Evolutionary conservation across 2,329 filamentous ascomycete species (phyloP).

Genomic region (Myrmaecium sp.): DNA sequence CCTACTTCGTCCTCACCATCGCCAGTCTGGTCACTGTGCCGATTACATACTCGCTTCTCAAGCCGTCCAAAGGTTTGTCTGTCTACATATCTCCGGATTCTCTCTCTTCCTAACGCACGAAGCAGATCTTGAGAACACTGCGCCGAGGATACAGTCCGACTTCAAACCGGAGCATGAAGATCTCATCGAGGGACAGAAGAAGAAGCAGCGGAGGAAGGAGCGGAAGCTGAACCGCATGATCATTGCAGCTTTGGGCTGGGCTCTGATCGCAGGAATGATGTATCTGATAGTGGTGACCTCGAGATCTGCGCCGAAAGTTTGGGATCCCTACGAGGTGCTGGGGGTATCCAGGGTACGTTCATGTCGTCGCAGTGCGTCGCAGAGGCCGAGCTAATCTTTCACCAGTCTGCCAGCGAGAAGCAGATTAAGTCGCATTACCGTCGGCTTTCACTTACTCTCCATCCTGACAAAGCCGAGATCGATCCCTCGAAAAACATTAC

Average conservation of each 20-base stretch:
- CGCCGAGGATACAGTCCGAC: slow-evolving; percentile 63
- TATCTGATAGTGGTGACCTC: slow-evolving; percentile 78
- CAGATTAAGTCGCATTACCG: slow-evolving; percentile 87
- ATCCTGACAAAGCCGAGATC: slow-evolving; percentile 82
- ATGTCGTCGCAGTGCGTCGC: slow-evolving; percentile 1
- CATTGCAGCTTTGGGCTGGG: slow-evolving; percentile 61
- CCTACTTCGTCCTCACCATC: slow-evolving; percentile 92
- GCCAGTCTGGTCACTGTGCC: slow-evolving; percentile 75
- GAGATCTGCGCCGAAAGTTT: slow-evolving; percentile 56
- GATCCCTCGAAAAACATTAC: slow-evolving; percentile 83
- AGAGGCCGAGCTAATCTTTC: slow-evolving; percentile 8
- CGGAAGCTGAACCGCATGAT: slow-evolving; percentile 71
- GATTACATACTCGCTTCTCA: slow-evolving; percentile 74
- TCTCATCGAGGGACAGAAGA: slow-evolving; percentile 65
- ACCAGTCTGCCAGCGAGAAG: slow-evolving; percentile 64
- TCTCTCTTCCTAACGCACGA: slow-evolving; percentile 7
- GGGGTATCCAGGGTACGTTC: slow-evolving; percentile 58
- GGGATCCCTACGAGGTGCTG: slow-evolving; percentile 94
- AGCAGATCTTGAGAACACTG: slow-evolving; percentile 58
- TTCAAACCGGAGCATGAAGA: slow-evolving; percentile 72
- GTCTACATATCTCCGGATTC: slow-evolving; percentile 2
- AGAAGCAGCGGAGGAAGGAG: slow-evolving; percentile 78
- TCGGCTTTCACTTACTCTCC: slow-evolving; percentile 66
- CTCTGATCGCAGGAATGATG: slow-evolving; percentile 72
- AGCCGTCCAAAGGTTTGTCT: slow-evolving; percentile 48